Base-by-base conservation (phyloP, 2,329 filamentous ascomycete species). In the Diaporthe citrichinensis region DNA sequence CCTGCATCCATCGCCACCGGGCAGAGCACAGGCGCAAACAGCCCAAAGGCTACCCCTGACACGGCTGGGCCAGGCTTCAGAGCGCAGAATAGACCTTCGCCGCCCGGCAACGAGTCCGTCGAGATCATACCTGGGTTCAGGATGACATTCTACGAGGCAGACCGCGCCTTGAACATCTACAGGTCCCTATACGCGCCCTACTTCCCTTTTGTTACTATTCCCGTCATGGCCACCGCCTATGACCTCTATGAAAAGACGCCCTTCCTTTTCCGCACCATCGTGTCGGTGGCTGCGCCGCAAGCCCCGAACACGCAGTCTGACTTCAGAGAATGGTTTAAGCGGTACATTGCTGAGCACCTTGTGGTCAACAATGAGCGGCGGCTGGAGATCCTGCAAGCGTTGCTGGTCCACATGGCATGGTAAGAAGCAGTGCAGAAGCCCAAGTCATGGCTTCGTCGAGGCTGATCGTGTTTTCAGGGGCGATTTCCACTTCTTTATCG, bases 121-220 rank as follows among this genome's bases (percentile, higher is more conserved):
- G 81, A 83, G 12, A 80, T 87, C 15, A 79, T 85, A 0, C 85
- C 84, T 0, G 84, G 81, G 3, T 81, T 86, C 39, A 77, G 78
- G 17, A 72, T 87, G 34, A 81, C 82, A 1, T 79, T 81, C 10
- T 62, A 78, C 7, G 81, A 86, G 44, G 85, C 84, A 9, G 76
- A 81, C 4, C 76, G 79, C 1, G 81, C 81, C 10, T 77, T 87
- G 2, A 77, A 80, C 7, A 77, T 81, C 2, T 87, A 87, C 75
- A 81, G 81, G 4, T 78, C 77, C 1, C 78, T 82, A 4, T 83
- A 83, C 67, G 77, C 80, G 17, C 82, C 83, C 0, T 79, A 81
- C 49, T 87, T 83, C 9, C 85, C 85, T 0, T 87, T 87, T 72
- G 80, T 86, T 1, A 81, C 83, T 1, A 74, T 87, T 1, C 74